Conservation (phyloP, 192 early-diverging fungal species). For the Coemansia javaensis region DNA sequence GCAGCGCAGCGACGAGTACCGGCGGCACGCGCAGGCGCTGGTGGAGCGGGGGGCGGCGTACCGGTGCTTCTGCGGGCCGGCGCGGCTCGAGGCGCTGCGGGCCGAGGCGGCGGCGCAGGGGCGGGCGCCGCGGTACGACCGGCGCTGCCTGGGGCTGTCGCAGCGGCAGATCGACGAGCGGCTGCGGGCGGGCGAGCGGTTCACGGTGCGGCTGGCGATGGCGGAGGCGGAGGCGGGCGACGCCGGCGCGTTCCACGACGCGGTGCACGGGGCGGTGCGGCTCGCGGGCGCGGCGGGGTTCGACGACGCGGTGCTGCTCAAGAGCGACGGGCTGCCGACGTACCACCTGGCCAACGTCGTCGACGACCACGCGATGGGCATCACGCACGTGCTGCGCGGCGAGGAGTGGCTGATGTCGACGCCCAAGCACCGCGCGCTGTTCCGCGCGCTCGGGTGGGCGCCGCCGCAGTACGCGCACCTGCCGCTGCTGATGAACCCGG, state of each 20-base stretch:
- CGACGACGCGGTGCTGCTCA: conserved; percentile 86
- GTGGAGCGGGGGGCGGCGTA: conserved; percentile 72
- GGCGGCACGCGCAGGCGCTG: conserved; percentile 59
- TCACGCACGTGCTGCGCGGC: conserved; percentile 89
- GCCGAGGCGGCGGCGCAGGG: conserved; percentile 54
- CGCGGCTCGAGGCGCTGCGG: conserved; percentile 61
- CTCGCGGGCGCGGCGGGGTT: conserved; percentile 65
- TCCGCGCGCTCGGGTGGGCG: conserved; percentile 74
- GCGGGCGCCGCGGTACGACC: conserved; percentile 67
- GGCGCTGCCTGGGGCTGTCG: conserved; percentile 68
- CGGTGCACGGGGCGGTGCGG: conserved; percentile 69
- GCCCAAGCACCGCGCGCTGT: conserved; percentile 85
- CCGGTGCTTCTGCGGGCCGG: conserved; percentile 79
- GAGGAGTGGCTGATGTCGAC: conserved; percentile 96
- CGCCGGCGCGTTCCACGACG: conserved; percentile 58
- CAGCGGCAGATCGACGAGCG: conserved; percentile 61
- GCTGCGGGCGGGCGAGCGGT: conserved; percentile 52
- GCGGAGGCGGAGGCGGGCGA: conserved; percentile 53
- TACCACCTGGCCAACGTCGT: conserved; percentile 96
- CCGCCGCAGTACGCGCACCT: conserved; percentile 79
- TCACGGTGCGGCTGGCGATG: conserved; percentile 69
- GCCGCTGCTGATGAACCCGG: conserved; percentile 77
- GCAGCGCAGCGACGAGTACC: conserved; percentile 68
- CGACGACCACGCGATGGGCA: conserved; percentile 86
- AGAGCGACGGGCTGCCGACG: conserved; percentile 88